A percentile compares a stretch with the other conserved stretches of the same genome.
Conservation (phyloP, 106 monocot species). For the Iris macrosiphon region DNA sequence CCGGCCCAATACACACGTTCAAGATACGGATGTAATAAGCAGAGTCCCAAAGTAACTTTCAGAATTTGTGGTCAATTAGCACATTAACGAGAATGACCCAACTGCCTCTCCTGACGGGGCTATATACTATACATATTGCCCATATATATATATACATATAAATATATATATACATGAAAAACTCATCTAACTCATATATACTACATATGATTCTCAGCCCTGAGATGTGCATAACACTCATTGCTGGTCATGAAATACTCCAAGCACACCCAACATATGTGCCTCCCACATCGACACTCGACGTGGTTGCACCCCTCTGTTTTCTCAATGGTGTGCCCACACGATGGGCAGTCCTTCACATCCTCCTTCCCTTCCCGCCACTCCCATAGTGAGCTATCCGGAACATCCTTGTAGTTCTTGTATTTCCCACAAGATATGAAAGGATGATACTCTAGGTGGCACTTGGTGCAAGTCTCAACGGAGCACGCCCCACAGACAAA, state of each 20-base stretch:
- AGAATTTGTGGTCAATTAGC: no score
- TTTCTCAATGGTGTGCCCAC: conserved; percentile 64
- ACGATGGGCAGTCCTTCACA: conserved; percentile 69
- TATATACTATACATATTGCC: no score
- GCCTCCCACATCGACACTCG: conserved; percentile 48
- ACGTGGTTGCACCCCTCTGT: conserved; percentile 82
- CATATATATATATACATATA: no score
- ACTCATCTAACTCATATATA: no score
- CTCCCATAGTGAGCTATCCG: conserved; percentile 50
- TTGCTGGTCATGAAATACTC: conserved; percentile 33
- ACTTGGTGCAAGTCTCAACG: conserved; percentile 66
- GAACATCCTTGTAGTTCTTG: conserved; percentile 68
- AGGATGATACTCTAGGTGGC: conserved; percentile 73
- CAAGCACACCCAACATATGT: conserved; percentile 86
- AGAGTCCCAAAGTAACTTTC: no score
- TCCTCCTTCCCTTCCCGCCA: conserved; percentile 72
- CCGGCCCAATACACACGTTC: no score
- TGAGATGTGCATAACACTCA: conserved; percentile 70
- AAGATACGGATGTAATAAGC: no score
- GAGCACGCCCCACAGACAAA: conserved; percentile 64
- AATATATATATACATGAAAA: no score
- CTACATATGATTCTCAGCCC: conserved; percentile 12
- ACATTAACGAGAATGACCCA: no score
- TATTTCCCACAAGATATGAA: conserved; percentile 58
- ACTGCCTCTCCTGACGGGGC: no score